These are phyloP conservation scores for Kuraishia molischiana DNA, from an alignment of 805 yeast species.

Conservation along the genomic window DNA sequence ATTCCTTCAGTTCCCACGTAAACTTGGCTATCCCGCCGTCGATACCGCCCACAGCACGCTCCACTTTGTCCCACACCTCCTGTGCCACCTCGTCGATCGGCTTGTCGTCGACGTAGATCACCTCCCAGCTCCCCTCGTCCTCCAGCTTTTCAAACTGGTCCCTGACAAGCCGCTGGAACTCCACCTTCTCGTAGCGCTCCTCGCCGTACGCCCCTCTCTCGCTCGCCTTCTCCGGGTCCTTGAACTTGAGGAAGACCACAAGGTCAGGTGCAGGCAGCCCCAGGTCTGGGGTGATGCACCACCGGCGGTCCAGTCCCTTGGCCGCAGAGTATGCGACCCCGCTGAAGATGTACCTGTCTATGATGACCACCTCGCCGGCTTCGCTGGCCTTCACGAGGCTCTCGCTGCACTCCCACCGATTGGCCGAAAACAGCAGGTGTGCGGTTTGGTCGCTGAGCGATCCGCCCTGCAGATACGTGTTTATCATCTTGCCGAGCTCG, in stretches of 20 bases:
- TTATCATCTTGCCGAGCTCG: conserved; percentile 67
- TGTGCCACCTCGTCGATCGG: conserved; percentile 44
- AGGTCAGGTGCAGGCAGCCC: conserved; percentile 87
- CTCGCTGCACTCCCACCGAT: conserved; percentile 77
- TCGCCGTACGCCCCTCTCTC: conserved; percentile 79
- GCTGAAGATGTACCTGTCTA: conserved; percentile 87
- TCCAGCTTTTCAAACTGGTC: conserved; percentile 39
- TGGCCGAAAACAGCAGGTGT: conserved; percentile 84
- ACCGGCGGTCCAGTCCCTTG: conserved; percentile 57
- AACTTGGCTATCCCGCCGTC: conserved; percentile 7
- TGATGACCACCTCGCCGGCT: conserved; percentile 48
- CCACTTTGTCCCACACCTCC: conserved; percentile 29
- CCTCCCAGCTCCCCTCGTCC: conserved; percentile 22
- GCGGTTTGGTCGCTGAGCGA: conserved; percentile 66
- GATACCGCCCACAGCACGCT: conserved; percentile 7
- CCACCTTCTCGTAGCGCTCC: conserved; percentile 78
- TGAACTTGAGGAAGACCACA: conserved; percentile 64
- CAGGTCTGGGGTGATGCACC: conserved; percentile 77
- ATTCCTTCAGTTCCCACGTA: conserved; percentile 3
- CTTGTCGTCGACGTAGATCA: conserved; percentile 52
- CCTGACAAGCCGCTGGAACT: conserved; percentile 69
- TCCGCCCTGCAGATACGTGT: conserved; percentile 53
- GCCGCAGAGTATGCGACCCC: conserved; percentile 92
- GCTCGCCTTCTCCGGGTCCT: conserved; percentile 31
- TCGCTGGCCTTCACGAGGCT: conserved; percentile 33